These are phyloP conservation scores for Salvia rosmarinus DNA, from an alignment of 257 asterid genomes.

Conservation along the genomic window DNA sequence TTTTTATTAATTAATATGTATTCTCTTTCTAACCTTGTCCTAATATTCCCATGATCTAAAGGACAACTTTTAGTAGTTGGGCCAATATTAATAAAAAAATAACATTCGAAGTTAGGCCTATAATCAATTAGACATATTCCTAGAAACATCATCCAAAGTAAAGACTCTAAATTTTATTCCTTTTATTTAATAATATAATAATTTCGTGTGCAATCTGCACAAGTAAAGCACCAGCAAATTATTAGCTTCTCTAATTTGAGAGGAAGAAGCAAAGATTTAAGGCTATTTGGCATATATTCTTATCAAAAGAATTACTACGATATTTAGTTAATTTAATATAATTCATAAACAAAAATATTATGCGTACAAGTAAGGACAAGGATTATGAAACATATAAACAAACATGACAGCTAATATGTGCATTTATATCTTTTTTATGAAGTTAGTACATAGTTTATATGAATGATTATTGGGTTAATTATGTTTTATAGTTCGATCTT, in stretches of 20 bases:
- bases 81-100: background rate
- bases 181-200: conserved; percentile 8
- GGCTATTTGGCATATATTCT: conserved; percentile 38
- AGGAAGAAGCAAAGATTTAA: conserved; percentile 23
- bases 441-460: too few relatives aligned
- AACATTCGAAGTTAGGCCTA: conserved; percentile 36
- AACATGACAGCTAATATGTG: background rate
- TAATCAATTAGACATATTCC: conserved; percentile 4
- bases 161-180: conserved; percentile 26
- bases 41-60: conserved; percentile 40
- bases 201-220: conserved; percentile 20
- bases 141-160: conserved; percentile 7
- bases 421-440: background rate
- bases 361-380: background rate
- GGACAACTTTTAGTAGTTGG: conserved; percentile 18
- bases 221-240: conserved; percentile 25
- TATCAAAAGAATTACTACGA: conserved; percentile 4
- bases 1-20: background rate
- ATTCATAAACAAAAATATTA: background rate
- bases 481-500: too few relatives aligned
- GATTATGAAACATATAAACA: background rate
- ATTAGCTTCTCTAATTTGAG: conserved; percentile 23
- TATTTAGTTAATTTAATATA: background rate
- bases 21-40: conserved; percentile 30
- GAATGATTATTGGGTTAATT: too few relatives aligned